phyloP scores from a whole-genome alignment of 2,329 filamentous ascomycete species.

The Trichoderma sp. region DNA sequence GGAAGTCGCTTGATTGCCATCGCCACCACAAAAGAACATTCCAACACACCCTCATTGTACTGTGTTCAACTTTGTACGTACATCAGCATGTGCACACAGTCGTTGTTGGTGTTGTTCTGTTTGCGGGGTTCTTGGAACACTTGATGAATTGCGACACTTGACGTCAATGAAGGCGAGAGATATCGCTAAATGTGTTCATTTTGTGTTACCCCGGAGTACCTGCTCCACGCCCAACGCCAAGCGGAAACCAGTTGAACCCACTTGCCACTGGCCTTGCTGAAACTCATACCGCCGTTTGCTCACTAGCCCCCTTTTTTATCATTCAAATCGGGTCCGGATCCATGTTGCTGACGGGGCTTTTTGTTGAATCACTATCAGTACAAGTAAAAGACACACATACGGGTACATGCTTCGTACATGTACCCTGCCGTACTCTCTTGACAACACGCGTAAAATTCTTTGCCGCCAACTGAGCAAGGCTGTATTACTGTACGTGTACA shows the following conservation, averaged over 20 bases:
- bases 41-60: neutral
- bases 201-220: neutral
- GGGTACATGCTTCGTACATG: neutral
- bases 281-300: constrained; percentile 15
- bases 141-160: neutral
- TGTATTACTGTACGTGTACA: neutral
- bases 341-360: neutral
- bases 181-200: neutral
- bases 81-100: neutral
- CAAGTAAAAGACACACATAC: neutral
- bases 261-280: neutral
- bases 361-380: neutral
- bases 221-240: neutral
- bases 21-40: neutral
- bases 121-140: neutral
- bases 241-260: neutral
- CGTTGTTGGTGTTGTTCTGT: neutral
- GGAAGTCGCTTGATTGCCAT: neutral
- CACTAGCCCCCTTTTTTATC: neutral
- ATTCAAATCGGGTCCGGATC: neutral
- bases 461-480: neutral
- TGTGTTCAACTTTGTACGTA: neutral
- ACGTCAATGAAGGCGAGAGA: neutral
- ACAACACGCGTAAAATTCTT: neutral
- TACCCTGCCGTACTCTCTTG: neutral